Evolutionary conservation across 345 rosid genomes (phyloP).

Genomic region (Pugionium cornutum): DNA sequence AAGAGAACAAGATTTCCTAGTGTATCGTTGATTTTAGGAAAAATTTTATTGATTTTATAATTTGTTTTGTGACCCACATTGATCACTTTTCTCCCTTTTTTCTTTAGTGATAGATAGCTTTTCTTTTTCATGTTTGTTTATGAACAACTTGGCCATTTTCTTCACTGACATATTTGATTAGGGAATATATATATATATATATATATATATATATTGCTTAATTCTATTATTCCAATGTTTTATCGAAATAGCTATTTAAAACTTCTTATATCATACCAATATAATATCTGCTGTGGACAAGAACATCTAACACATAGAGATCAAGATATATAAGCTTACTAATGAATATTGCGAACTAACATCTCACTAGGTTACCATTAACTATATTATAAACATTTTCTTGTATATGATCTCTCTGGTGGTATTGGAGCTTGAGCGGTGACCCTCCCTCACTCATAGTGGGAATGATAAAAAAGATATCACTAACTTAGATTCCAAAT

Average conservation of each 20-base stretch:
- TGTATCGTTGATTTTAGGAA: no score
- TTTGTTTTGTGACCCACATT: constrained; percentile 37
- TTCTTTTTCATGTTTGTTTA: constrained; percentile 37
- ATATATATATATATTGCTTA: constrained; percentile 26
- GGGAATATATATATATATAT: no score
- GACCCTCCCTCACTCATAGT: constrained; percentile 59
- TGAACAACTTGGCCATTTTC: constrained; percentile 29
- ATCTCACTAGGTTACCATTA: constrained; percentile 22
- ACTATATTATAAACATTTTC: constrained; percentile 14
- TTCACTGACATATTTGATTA: constrained; percentile 6
- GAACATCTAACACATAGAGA: constrained; percentile 18
- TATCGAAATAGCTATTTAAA: constrained; percentile 16
- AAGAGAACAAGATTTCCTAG: no score
- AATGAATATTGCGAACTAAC: constrained; percentile 3
- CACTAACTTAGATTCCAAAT: constrained; percentile 52
- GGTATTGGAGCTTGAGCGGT: constrained; percentile 55
- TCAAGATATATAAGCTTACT: constrained; percentile 25
- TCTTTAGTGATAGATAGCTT: constrained; percentile 40
- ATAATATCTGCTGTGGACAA: constrained; percentile 15
- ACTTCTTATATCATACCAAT: constrained; percentile 22
- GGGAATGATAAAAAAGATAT: constrained; percentile 43
- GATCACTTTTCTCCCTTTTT: constrained; percentile 32
- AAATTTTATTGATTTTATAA: constrained; percentile 35
- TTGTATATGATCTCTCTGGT: constrained; percentile 40
- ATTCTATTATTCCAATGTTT: no score